Percentiles rank a stretch among this genome's conserved stretches.
These are phyloP conservation scores for Chenopodium suecicum DNA, from an alignment of 148 eudicot species.

Conservation along the genomic window DNA sequence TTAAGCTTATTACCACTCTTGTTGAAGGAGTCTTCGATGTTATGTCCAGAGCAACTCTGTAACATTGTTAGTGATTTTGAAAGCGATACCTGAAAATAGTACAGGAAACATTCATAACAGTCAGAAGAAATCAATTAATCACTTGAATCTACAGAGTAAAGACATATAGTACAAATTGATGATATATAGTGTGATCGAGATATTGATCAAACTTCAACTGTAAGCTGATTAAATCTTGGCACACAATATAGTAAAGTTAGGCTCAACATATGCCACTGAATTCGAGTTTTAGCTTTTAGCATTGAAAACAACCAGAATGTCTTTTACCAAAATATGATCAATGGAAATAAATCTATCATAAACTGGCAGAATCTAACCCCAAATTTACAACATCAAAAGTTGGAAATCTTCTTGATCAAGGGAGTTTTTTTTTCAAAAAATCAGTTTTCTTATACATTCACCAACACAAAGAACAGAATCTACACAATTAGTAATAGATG, in stretches of 20 bases:
- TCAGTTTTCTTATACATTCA: neutral
- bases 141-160: neutral
- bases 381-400: neutral
- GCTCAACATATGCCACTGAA: neutral
- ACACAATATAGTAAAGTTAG: neutral
- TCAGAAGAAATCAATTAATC: neutral
- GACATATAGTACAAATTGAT: neutral
- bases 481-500: neutral
- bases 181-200: neutral
- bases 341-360: too few species aligned
- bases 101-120: neutral
- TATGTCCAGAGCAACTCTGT: constrained; percentile 84
- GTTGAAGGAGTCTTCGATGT: constrained; percentile 98
- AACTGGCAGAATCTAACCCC: neutral
- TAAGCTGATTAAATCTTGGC: neutral
- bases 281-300: neutral
- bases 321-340: too few species aligned
- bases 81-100: constrained; percentile 71
- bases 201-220: neutral
- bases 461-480: too few species aligned
- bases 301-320: too few species aligned
- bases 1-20: constrained; percentile 69
- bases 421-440: too few species aligned
- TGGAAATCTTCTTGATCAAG: neutral
- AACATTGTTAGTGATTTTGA: constrained; percentile 76